Base-by-base conservation (phyloP, 208 protist genomes). In the Kentomonas sorsogonicus region DNA sequence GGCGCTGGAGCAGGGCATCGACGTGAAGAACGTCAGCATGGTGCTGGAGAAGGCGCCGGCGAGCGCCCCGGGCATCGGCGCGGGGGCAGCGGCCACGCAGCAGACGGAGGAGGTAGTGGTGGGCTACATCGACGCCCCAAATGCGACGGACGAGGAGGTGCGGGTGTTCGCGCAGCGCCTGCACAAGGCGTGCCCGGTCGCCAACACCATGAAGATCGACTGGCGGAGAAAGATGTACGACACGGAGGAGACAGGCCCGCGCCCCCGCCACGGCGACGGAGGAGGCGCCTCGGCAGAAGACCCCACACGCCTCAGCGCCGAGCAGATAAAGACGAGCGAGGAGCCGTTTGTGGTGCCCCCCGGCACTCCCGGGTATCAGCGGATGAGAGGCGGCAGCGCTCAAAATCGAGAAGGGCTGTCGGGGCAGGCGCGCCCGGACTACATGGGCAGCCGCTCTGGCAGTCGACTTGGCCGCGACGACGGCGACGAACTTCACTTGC, bases 121-220 rank as follows among this genome's bases (percentile, higher is more conserved):
- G 4, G 87, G 87, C 48, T 90, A 91, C 70, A 94, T 94, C 51
- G 83, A 91, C 31, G 87, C 87, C 3, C 87, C 87, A 3, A 43
- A 51, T 5, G 80, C 78, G 0, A 75, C 76, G 0, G 66, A 74
- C 16, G 83, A 82, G 60, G 79, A 94, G 61, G 72, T 91, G 51
- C 75, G 81, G 70, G 76, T 58, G 18, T 94, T 90, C 69, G 83
- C 83, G 3, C 69, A 79, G 45, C 74, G 76, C 40, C 57, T 94
- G 41, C 69, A 87, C 26, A 89, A 83, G 59, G 72, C 73, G 11
- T 94, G 87, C 43, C 81, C 81, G 0, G 72, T 86, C 26, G 87
- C 87, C 0, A 79, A 77, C 25, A 29, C 43, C 4, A 91, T 89
- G 83, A 44, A 63, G 18, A 75, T 86, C 18, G 74, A 86, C 43